Percentiles rank a stretch among this genome's conserved stretches.
These are phyloP conservation scores for Hondaea fermentalgiana DNA, from an alignment of 108 stramenopile genomes.

Conservation along the genomic window DNA sequence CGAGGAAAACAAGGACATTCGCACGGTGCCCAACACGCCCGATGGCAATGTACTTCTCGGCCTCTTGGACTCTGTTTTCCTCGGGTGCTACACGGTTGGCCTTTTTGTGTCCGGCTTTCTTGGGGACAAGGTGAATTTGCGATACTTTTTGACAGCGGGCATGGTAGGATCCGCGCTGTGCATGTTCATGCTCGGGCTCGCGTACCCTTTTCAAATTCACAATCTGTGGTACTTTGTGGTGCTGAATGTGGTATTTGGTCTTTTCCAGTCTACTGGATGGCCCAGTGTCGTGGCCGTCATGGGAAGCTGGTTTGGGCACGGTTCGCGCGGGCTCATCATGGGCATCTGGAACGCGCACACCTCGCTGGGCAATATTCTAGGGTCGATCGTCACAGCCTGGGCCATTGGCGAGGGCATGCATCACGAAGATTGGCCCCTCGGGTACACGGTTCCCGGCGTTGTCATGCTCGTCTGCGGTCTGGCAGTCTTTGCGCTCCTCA, in stretches of 20 bases:
- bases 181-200: background rate
- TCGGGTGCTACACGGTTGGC: background rate
- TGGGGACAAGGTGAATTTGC: background rate
- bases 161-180: background rate
- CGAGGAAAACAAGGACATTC: background rate
- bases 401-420: constrained; percentile 11
- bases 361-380: background rate
- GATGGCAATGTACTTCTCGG: background rate
- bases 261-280: background rate
- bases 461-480: background rate
- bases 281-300: constrained; percentile 9
- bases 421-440: constrained; percentile 2
- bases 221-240: background rate
- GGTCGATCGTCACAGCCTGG: background rate
- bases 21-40: background rate
- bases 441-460: background rate
- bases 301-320: background rate
- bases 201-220: background rate
- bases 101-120: background rate
- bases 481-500: background rate
- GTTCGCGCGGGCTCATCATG: background rate
- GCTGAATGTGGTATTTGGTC: background rate
- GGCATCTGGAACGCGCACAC: constrained; percentile 8
- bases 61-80: background rate
- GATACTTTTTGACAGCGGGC: background rate